Evolutionary conservation across 75 land plant species (phyloP), one percentile per base, ranked within the genome.

Genomic region (Pinus tabuliformis): DNA sequence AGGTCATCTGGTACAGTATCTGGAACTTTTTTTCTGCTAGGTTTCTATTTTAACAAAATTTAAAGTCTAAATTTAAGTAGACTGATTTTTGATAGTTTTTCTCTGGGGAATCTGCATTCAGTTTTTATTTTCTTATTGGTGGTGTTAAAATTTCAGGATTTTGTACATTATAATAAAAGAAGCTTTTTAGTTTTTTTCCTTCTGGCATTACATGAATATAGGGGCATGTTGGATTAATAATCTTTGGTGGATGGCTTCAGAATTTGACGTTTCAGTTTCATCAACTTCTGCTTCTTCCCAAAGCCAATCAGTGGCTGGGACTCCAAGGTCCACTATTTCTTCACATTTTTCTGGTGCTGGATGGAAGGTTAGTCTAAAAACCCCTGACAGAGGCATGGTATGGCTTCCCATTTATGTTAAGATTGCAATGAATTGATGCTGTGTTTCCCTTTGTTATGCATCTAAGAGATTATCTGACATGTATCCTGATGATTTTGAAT

Each of bases 261-360:
- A 68, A 68, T 8, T 68, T 52, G 7, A 18, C 7, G 22, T 39
- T 68, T 68, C 71, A 18, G 45, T 39, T 68, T 33, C 22, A n/a
- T 68, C 71, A 68, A 39, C 71, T 39, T 68, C 71, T 7, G 42
- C 21, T 20, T 7, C 52, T 39, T 68, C 49, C 24, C 12, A 45
- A 20, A 68, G 71, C 71, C 71, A 68, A 21, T 68, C 71, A 39
- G 71, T 45, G 42, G 49, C 71, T 39, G 71, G 71, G 52, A 68
- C 71, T 68, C 22, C 71, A 37, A 68, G 45, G 71, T 37, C 71
- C n/a, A 7, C 52, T 37, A 68, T 5, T 39, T 68, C 71, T 42
- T 39, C 71, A 39, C 33, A 68, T 68, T n/a, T 42, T 68, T 68
- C 42, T 68, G 71, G 21, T 68, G 20, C 49, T 68, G 52, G 45